Evolutionary conservation across 164 flowering plant genomes (phyloP).

Genomic region (Magnolia kwangsiensis): DNA sequence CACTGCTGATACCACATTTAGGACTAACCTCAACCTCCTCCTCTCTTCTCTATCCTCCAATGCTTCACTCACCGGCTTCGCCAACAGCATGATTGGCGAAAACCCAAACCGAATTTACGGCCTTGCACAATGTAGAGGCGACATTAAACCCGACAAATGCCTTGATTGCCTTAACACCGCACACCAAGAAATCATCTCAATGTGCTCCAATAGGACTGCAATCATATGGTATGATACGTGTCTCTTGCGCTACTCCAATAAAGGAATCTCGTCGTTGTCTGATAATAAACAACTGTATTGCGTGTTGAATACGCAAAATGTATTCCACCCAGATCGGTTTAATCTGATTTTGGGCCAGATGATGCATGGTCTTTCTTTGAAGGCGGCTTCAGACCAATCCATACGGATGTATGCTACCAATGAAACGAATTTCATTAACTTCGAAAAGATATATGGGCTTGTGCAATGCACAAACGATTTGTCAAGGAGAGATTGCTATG

Average conservation of each 20-base stretch:
- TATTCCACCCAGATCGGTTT: neutral
- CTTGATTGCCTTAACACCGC: conserved; percentile 8
- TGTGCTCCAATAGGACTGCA: conserved; percentile 4
- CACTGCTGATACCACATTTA: conserved; percentile 12
- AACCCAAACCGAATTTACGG: conserved; percentile 15
- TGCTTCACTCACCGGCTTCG: conserved; percentile 19
- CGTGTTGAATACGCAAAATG: neutral
- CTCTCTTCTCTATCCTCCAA: conserved; percentile 15
- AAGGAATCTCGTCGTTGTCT: neutral
- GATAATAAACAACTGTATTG: neutral
- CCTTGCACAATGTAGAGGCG: conserved; percentile 20
- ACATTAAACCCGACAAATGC: conserved; percentile 10
- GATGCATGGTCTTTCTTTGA: neutral
- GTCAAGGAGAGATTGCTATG: neutral
- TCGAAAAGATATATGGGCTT: neutral
- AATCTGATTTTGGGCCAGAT: neutral
- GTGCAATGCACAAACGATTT: neutral
- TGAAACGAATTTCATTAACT: neutral
- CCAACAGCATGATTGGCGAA: conserved; percentile 19
- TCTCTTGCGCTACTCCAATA: conserved; percentile 13
- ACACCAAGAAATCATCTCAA: neutral
- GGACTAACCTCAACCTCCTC: conserved; percentile 12
- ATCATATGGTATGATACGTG: conserved; percentile 25
- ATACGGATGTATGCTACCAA: neutral
- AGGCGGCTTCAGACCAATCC: neutral